phyloP scores from a whole-genome alignment of 2,329 filamentous ascomycete genomes.

The Apiospora pterosperma region DNA sequence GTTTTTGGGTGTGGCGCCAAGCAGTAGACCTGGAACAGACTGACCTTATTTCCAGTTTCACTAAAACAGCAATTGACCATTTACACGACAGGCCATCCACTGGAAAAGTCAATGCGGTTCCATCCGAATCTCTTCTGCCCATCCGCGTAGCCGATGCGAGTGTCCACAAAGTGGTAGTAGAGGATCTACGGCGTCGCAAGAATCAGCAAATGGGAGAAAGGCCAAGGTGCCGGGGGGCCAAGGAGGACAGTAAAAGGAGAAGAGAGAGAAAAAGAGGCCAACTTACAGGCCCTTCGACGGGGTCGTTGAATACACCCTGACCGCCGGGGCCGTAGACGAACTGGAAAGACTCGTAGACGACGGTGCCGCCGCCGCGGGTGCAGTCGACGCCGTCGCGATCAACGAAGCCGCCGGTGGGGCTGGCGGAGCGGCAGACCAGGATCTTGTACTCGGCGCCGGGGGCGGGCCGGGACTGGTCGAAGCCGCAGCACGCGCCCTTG shows the following conservation, averaged over 20 bases:
- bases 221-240: constrained; percentile 43
- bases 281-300: constrained; percentile 42
- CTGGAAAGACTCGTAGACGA: constrained; percentile 54
- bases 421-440: constrained; percentile 57
- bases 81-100: constrained; percentile 41
- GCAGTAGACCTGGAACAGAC: no score
- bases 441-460: constrained; percentile 63
- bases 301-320: constrained; percentile 53
- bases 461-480: constrained; percentile 47
- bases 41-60: no score
- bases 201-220: not conserved
- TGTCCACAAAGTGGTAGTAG: constrained; percentile 36
- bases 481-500: constrained; percentile 59
- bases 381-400: constrained; percentile 53
- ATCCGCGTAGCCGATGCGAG: constrained; percentile 48
- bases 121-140: constrained; percentile 42
- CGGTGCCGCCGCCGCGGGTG: constrained; percentile 52
- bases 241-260: constrained; percentile 59
- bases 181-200: not conserved
- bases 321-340: constrained; percentile 61
- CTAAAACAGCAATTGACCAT: no score
- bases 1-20: not conserved
- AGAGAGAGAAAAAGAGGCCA: not conserved
- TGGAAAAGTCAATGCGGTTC: constrained; percentile 39
- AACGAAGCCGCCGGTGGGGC: constrained; percentile 51